Base-by-base conservation (phyloP, 495 filamentous ascomycete genomes). In the Thozetella sp. region DNA sequence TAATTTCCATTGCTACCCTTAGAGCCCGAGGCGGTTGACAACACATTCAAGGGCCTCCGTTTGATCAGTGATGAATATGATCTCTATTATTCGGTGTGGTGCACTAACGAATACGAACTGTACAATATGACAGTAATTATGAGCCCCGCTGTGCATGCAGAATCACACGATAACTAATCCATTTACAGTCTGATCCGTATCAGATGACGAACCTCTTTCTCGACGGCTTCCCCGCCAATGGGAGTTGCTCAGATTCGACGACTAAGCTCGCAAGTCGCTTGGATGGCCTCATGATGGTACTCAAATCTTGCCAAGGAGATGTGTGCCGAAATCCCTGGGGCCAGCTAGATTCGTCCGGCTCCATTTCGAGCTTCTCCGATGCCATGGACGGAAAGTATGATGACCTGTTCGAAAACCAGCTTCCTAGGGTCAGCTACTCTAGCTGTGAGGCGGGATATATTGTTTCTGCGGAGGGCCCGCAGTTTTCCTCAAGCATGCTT, bases 41-140 rank as follows among this genome's bases (percentile, higher is more conserved):
- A 88, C 58, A 88, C 85, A 0, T 90, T 89, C 68, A 86, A 87
- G 61, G 80, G 81, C 0, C 66, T 83, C 52, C 82, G 84, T 17
- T 66, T 87, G 26, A 64, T 83, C 20, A 74, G 80, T 1, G 62
- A 79, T 1, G 71, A 63, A 0, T 85, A 86, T 59, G 75, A 82
- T 51, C 64, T 87, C 0, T 83, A 82, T 56, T 88, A 87, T 59
- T 80, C 84, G 0, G 82, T 86, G 1, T 86, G 83, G 81, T 87
- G 85, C 60, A 85, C 67, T 43, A 80, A 81, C 53, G 82, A 86
- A 60, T 79, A 83, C 51, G 83, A 87, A 54, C 72, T 88, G 0
- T 86, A 87, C 58, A 83, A 88, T 56, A 69, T 86, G 3, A 77
- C 67, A 25, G 78, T 79, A 56, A 55, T 72, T 57, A 15, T 2